Conservation (phyloP, 169 alveolate genomes). For the Cryptosporidium felis region DNA sequence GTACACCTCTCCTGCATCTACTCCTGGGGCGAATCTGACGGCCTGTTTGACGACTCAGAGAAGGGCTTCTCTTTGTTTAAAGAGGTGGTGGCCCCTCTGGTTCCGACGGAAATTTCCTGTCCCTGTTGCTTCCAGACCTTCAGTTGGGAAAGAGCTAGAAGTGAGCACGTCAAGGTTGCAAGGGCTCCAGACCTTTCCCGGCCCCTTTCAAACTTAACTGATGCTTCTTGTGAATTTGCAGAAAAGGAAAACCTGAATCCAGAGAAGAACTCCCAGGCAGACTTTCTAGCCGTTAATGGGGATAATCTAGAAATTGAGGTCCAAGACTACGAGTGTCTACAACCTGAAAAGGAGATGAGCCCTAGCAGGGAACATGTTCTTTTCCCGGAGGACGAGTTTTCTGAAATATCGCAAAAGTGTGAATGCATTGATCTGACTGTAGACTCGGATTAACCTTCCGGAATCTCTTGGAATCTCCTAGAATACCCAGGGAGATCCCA, state of each 20-base stretch:
- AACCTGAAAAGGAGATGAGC: background rate
- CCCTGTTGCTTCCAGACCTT: constrained; percentile 34
- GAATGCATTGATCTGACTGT: constrained; percentile 63
- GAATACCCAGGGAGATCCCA: too few species aligned
- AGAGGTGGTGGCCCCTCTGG: constrained; percentile 9
- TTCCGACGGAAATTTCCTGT: constrained; percentile 14
- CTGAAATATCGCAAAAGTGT: constrained; percentile 45
- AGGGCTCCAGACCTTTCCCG: background rate
- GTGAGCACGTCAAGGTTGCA: background rate
- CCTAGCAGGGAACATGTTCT: too few species aligned
- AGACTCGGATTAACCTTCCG: constrained; percentile 47
- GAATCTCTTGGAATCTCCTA: too few species aligned
- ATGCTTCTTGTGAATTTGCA: too few species aligned
- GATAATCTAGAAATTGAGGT: background rate
- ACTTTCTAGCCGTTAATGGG: background rate
- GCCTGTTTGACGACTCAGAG: background rate
- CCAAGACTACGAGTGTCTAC: background rate
- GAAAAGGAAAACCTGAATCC: background rate
- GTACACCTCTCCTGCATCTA: constrained; percentile 45
- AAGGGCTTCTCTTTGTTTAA: background rate
- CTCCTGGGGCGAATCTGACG: constrained; percentile 35
- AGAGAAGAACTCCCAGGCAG: background rate
- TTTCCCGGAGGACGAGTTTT: background rate
- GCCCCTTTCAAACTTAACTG: too few species aligned
- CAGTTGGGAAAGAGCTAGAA: background rate